phyloP scores from a whole-genome alignment of 345 rosid species.

The Citrus glauca region DNA sequence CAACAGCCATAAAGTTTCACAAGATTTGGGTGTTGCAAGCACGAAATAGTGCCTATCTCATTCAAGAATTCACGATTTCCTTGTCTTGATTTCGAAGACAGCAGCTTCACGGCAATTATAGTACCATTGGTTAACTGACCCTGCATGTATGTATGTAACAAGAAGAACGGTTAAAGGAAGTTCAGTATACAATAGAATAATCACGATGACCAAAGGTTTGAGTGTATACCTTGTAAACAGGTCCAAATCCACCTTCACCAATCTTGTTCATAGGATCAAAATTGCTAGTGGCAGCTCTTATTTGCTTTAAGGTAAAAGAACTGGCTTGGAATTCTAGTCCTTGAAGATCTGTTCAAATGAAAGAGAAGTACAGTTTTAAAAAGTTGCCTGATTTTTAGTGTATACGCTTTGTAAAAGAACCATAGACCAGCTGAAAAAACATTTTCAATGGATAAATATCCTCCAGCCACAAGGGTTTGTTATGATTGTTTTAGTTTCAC shows the following conservation, averaged over 20 bases:
- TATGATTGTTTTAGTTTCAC: background rate
- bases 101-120: constrained; percentile 26
- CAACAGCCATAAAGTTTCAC: constrained; percentile 29
- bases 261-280: constrained; percentile 19
- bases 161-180: background rate
- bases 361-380: background rate
- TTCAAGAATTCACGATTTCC: constrained; percentile 30
- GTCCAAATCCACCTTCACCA: constrained; percentile 31
- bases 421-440: background rate
- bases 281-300: constrained; percentile 22
- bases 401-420: background rate
- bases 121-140: constrained; percentile 21
- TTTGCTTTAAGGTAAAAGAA: constrained; percentile 17
- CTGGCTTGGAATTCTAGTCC: constrained; percentile 17
- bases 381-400: background rate
- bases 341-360: background rate
- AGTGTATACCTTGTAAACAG: constrained; percentile 21
- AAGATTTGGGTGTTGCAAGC: constrained; percentile 28
- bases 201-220: background rate
- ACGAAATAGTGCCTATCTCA: constrained; percentile 24
- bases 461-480: background rate
- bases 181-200: background rate
- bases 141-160: constrained; percentile 5
- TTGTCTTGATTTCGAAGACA: constrained; percentile 28
- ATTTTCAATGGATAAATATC: background rate